Base-by-base conservation (phyloP, 129 eudicot species). In the Tagetes erecta region DNA sequence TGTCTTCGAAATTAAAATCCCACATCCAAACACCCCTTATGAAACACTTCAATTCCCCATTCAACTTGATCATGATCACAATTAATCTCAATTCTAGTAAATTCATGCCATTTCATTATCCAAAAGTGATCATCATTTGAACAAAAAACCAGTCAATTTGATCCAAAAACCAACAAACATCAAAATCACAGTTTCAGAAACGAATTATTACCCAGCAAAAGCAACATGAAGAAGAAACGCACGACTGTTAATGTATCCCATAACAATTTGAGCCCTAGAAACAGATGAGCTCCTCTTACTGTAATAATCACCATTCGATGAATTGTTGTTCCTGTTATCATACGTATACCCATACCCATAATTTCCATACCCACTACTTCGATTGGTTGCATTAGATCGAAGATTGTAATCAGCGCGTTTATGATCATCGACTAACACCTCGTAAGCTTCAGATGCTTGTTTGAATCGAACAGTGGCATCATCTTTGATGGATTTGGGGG, bases 391-490 rank as follows among this genome's bases (percentile, higher is more conserved):
- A 53, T 68, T 76, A 57, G 71, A 69, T 0, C 79, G 76, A 51
- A 81, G 52, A 83, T 93, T 91, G 55, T 94, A 94, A 63, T 85
- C 89, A 11, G 93, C 93, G 0, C 98, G 96, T 81, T 85, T 90
- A 37, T 70, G 83, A 82, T 94, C 97, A 8, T 94, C 96, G 52
- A 85, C 88, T 9, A 94, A 70, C 72, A 86, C 85, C 77, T 94
- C 93, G 65, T 94, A 94, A 31, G 98, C 98, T 69, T 94, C 93
- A 20, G 98, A 90, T 4, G 87, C 84, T 33, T 81, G 97, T 84
- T 94, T 94, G 91, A 94, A 94, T 83, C 79, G 80, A 42, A 77
- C 66, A 35, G 91, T 94, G 80, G 97, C 97, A 33, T 83, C 76
- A 11, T 91, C 91, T 30, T 58, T 73, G 13, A 87, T 73, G 72